A percentile compares a stretch with the other conserved stretches of the same genome.
phyloP scores from a whole-genome alignment of 139 green algal species.

The Chlamydomonas incerta region DNA sequence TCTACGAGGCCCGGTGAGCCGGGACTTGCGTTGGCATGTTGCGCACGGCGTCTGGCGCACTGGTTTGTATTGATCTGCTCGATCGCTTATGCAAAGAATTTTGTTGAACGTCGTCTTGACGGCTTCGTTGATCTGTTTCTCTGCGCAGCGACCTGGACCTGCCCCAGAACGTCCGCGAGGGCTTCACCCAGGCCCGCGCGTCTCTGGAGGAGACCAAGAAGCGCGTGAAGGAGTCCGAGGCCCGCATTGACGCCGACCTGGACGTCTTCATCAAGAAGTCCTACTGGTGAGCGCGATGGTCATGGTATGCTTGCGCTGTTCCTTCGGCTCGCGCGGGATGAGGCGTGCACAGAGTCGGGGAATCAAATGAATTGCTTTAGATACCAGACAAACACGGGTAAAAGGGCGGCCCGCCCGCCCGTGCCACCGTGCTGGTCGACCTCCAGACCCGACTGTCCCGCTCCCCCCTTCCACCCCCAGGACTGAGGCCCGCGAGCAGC shows the following conservation, averaged over 20 bases:
- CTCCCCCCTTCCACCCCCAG: conserved; percentile 57
- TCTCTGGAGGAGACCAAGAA: conserved; percentile 75
- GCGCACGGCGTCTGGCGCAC: too few species aligned
- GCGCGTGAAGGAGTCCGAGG: conserved; percentile 78
- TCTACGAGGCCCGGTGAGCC: conserved; percentile 83
- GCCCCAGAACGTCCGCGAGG: conserved; percentile 79
- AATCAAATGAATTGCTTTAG: too few species aligned
- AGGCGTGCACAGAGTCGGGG: too few species aligned
- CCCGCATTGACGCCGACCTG: conserved; percentile 84
- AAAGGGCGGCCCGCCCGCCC: too few species aligned
- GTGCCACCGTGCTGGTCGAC: too few species aligned
- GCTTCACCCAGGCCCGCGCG: conserved; percentile 73
- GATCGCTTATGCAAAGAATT: background rate
- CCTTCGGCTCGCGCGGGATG: too few species aligned
- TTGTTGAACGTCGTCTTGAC: background rate
- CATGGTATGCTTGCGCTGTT: too few species aligned
- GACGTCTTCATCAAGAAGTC: conserved; percentile 80
- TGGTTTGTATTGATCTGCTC: background rate
- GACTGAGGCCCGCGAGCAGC: conserved; percentile 86
- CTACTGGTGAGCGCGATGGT: conserved; percentile 81
- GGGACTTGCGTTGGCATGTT: background rate
- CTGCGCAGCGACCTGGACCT: conserved; percentile 84
- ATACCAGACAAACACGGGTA: too few species aligned
- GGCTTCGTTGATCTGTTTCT: background rate
- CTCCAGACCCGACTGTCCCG: too few species aligned